Evolutionary conservation across 495 filamentous ascomycete genomes (phyloP), one percentile per base, ranked within the genome.

Genomic region (Trichoderma asperelloides): DNA sequence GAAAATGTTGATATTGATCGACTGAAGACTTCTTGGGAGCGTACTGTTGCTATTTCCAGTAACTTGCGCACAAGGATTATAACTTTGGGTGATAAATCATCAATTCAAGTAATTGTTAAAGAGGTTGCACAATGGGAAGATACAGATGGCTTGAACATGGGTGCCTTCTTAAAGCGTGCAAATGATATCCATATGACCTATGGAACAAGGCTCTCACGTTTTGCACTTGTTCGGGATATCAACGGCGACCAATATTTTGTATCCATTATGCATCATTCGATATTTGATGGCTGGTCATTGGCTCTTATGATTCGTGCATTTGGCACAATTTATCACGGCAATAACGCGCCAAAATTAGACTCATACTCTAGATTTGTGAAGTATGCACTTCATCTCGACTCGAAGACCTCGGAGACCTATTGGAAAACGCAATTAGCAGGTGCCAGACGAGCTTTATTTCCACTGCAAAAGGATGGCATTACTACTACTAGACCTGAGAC

Each of bases 361-460:
- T 21, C 62, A 6, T 64, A 40, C 21, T 39, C 62, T 4, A 5
- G 8, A 1, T 64, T 64, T 40, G 62, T 64, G 18, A n/a, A 27
- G 16, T 67, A 67, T 21, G 21, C 40, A 7, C 30, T 39, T 15
- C n/a, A 49, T 12, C 37, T 40, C 7, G 27, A 41, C 41, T 12
- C 15, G 5, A n/a, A 40, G 16, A 27, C 1, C 9, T 39, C 47
- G 43, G 28, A 28, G 43, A 30, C 71, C 71, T 21, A 62, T 67
- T 64, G 62, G 62, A 64, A 11, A 3, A 39, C 71, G 33, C 69
- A 72, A 2, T 40, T 74, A 11, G 63, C 74, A 62, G 70, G 74
- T 49, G 68, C 68, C 39, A 74, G 73, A 43, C 73, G 74, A 70
- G 69, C 71, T 16, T n/a, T 72, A 51, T 65, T 71, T 49, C 30